Base-by-base conservation (phyloP, 164 flowering plant genomes). In the Kingdonia uniflora region DNA sequence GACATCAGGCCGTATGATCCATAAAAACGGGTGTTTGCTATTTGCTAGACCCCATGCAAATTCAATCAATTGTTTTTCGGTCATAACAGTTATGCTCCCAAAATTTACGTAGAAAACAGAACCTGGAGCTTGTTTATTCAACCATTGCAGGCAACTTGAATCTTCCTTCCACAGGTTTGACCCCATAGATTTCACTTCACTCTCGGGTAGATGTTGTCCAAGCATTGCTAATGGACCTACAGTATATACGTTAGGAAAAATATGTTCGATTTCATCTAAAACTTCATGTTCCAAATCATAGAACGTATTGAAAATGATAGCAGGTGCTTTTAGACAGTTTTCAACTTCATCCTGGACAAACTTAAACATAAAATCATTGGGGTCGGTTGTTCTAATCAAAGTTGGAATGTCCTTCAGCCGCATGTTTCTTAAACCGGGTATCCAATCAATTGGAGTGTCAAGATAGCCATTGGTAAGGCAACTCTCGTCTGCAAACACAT, bases 351-450 rank as follows among this genome's bases (percentile, higher is more conserved):
- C n/a, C n/a, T n/a, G n/a, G n/a, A n/a, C n/a, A n/a, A n/a, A n/a
- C n/a, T n/a, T n/a, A n/a, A n/a, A n/a, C n/a, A n/a, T n/a, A n/a
- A 64, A 46, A n/a, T 65, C 70, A 5, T 67, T 24, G 1, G 41
- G 61, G 41, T 69, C 56, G 0, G 75, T 68, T 3, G 68, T 71
- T 51, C 71, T 37, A 25, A 65, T 16, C 19, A 67, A 67, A 52
- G 48, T 65, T 13, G 81, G 81, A 1, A 77, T 3, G 63, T 77
- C 79, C 51, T 37, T 68, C 19, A n/a, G n/a, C n/a, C n/a, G n/a
- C n/a, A n/a, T n/a, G n/a, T n/a, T n/a, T n/a, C n/a, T n/a, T n/a
- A n/a, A n/a, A n/a, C n/a, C n/a, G n/a, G n/a, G n/a, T n/a, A n/a
- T n/a, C n/a, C n/a, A n/a, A n/a, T n/a, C n/a, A n/a, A n/a, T n/a